These are phyloP conservation scores for Apiotrichum brassicae DNA, from an alignment of 1,284 basidiomycete genomes.

Conservation along the genomic window DNA sequence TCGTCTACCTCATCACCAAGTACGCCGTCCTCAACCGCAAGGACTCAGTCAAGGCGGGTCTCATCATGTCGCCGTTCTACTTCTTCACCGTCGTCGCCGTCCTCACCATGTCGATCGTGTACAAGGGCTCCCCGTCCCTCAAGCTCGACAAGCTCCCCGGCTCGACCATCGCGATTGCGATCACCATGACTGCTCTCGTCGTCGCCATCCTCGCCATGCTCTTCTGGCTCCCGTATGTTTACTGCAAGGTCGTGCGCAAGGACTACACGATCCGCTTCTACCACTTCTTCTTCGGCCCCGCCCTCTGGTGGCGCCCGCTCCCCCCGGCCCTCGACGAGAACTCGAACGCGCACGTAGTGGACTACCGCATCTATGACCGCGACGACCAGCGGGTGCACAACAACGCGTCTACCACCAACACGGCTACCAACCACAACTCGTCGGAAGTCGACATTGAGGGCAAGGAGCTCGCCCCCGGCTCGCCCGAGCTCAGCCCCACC, in stretches of 20 bases:
- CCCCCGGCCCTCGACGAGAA: neutral
- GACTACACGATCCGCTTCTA: conserved; percentile 49
- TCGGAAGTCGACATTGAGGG: conserved; percentile 10
- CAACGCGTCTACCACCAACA: neutral
- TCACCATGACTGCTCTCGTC: conserved; percentile 47
- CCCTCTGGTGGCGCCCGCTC: conserved; percentile 46
- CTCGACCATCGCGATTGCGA: conserved; percentile 46
- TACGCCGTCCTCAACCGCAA: conserved; percentile 44
- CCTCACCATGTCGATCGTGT: conserved; percentile 44
- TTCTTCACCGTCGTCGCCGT: conserved; percentile 46
- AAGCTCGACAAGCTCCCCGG: conserved; percentile 42
- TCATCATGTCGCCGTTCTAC: conserved; percentile 46
- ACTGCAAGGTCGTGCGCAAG: conserved; percentile 49
- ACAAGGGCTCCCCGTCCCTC: conserved; percentile 46
- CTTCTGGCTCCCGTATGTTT: conserved; percentile 52
- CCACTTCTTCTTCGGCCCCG: conserved; percentile 51
- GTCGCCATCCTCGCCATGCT: conserved; percentile 45
- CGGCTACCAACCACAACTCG: neutral
- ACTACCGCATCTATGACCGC: conserved; percentile 44
- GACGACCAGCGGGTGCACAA: conserved; percentile 11
- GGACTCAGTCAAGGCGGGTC: conserved; percentile 39
- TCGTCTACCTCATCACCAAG: conserved; percentile 48
- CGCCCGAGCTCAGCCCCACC: conserved; percentile 3
- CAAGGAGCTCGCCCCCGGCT: neutral
- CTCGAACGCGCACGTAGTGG: conserved; percentile 33